Percentiles rank a stretch among this genome's conserved stretches.
phyloP scores from a whole-genome alignment of 1,139 yeast genomes.

The Hemisphaericaspora xylofermentans region DNA sequence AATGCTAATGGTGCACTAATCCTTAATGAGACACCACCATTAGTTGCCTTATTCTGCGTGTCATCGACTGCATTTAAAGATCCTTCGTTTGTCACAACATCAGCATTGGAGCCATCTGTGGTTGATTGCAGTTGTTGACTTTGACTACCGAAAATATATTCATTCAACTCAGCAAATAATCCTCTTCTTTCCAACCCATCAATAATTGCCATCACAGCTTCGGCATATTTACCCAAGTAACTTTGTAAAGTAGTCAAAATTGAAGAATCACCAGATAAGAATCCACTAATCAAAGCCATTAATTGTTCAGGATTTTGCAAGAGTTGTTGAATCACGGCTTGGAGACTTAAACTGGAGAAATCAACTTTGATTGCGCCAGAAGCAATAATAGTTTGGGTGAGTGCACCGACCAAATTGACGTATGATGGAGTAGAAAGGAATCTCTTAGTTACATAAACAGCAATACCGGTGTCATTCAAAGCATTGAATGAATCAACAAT shows the following conservation, averaged over 20 bases:
- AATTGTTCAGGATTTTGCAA: conserved; percentile 29
- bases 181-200: conserved; percentile 40
- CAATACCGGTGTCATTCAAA: conserved; percentile 44
- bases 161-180: conserved; percentile 39
- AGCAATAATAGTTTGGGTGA: conserved; percentile 25
- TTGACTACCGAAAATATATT: conserved; percentile 31
- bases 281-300: conserved; percentile 21
- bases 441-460: conserved; percentile 38
- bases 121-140: no score
- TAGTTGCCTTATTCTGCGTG: not conserved
- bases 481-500: conserved; percentile 33
- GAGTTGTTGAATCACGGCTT: conserved; percentile 23
- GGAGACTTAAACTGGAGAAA: conserved; percentile 24
- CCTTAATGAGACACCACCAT: not conserved
- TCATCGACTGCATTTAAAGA: not conserved
- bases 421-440: conserved; percentile 37
- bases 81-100: no score
- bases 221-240: conserved; percentile 29
- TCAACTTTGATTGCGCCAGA: conserved; percentile 29
- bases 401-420: conserved; percentile 36
- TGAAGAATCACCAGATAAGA: conserved; percentile 22
- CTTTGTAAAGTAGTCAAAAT: not conserved
- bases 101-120: conserved; percentile 8
- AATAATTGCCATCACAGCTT: conserved; percentile 32
- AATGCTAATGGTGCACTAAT: conserved; percentile 2